Evolutionary conservation across 2,329 filamentous ascomycete species (phyloP), one percentile per base, ranked within the genome.

Genomic region (Colletotrichum liaoningense): DNA sequence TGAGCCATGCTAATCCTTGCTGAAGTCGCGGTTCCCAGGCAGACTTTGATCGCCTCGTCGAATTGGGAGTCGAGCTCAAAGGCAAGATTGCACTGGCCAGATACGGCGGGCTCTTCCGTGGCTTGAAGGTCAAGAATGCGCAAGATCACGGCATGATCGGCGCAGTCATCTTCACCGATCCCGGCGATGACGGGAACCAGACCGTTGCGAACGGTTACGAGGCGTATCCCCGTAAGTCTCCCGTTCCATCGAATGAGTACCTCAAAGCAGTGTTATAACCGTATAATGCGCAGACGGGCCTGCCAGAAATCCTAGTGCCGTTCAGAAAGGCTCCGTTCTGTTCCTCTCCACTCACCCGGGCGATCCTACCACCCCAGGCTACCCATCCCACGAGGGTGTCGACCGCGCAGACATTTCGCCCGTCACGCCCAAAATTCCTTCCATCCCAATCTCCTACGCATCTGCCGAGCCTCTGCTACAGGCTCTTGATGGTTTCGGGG

Each of bases 101-200:
- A 78, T 97, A 97, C 79, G 94, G 94, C 1, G 86, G 88, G 3
- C 88, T 94, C 28, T 96, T 97, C 84, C 89, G 95, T 52, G 95
- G 94, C 0, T 84, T 97, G 58, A 97, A 97, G 80, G 91, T 97
- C 62, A 96, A 95, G 84, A 90, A 94, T 68, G 94, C 95, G 0
- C 92, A 95, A 79, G 93, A 94, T 75, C 84, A 94, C 14, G 93
- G 93, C 24, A 93, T 94, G 88, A 84, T 94, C 49, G 94, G 93
- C 3, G 87, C 89, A 1, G 84, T 95, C 30, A 89, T 95, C 49
- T 96, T 94, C 81, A 90, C 87, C 8, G 94, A 96, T 79, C 93
- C 94, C 1, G 92, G 91, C 33, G 92, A 94, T 76, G 94, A 96
- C 80, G 93, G 93, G 3, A 86, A 92, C 9, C 85, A 94, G 26